phyloP scores from a whole-genome alignment of 352 stramenopile genomes.

The Globisporangium nodosum region DNA sequence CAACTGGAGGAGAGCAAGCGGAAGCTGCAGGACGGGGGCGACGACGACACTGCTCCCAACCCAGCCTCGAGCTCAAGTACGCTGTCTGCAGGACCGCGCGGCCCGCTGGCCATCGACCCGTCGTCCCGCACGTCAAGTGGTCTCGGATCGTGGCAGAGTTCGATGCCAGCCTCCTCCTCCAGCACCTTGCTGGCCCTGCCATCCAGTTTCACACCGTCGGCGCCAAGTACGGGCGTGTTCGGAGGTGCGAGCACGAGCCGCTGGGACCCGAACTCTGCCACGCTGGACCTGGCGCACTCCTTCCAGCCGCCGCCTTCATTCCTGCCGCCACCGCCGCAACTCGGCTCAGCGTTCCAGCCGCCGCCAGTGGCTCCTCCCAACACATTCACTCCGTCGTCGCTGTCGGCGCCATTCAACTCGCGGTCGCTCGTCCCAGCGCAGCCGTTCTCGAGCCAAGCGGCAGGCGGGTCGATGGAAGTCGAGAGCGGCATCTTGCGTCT shows the following conservation, averaged over 20 bases:
- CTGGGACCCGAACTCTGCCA: slow-evolving; percentile 5
- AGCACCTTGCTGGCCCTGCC: not conserved
- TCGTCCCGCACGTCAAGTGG: not conserved
- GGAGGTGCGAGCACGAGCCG: slow-evolving; percentile 3
- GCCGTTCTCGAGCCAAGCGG: slow-evolving; percentile 21
- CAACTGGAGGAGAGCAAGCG: slow-evolving; percentile 68
- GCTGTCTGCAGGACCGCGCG: not conserved
- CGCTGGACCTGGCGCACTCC: slow-evolving; percentile 5
- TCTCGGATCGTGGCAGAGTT: slow-evolving; percentile 5
- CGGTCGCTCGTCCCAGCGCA: slow-evolving; percentile 17
- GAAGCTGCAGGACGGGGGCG: slow-evolving; percentile 38
- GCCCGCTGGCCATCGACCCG: not conserved
- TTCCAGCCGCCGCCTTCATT: slow-evolving; percentile 7
- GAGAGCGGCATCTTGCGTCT: slow-evolving; percentile 66
- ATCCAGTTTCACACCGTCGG: slow-evolving; percentile 13
- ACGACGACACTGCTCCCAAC: not conserved
- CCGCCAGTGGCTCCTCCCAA: not conserved
- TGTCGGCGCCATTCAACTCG: slow-evolving; percentile 7
- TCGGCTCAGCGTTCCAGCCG: not conserved
- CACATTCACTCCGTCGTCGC: slow-evolving; percentile 5
- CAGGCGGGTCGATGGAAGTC: slow-evolving; percentile 26
- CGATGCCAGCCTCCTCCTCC: not conserved
- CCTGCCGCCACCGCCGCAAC: not conserved
- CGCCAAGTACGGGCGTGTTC: not conserved
- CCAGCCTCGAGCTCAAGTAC: not conserved